Percentiles rank a stretch among this genome's conserved stretches.
phyloP scores from a whole-genome alignment of 2,329 filamentous ascomycete species.

The Colletotrichum lupini region DNA sequence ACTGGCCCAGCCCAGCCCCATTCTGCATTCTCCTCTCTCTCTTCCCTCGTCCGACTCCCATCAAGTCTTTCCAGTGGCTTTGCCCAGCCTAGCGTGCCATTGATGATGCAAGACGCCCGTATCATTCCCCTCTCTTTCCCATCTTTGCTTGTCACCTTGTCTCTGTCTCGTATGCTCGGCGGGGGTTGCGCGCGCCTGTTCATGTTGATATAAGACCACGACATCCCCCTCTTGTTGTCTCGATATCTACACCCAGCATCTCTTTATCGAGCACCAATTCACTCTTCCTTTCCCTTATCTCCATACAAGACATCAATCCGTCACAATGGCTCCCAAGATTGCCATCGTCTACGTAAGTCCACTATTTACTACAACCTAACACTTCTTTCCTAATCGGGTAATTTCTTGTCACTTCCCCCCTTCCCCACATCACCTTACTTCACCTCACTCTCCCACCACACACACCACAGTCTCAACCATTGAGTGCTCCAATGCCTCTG shows the following conservation, averaged over 20 bases:
- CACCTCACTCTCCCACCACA: background rate
- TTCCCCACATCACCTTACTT: background rate
- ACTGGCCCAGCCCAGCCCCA: background rate
- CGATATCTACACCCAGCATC: background rate
- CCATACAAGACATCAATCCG: conserved; percentile 31
- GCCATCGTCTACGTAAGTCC: conserved; percentile 86
- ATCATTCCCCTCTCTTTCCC: background rate
- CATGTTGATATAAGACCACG: conserved; percentile 21
- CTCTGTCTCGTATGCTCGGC: background rate
- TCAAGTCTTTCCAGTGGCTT: background rate
- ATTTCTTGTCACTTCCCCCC: conserved; percentile 7
- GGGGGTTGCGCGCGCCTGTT: background rate
- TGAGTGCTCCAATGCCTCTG: background rate
- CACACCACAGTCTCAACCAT: background rate
- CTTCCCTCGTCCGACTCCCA: background rate
- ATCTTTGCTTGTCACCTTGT: background rate
- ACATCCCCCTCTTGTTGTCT: background rate
- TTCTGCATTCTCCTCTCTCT: background rate
- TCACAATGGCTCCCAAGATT: conserved; percentile 87
- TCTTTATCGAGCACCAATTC: background rate
- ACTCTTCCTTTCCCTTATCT: background rate
- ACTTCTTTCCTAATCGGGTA: conserved; percentile 29
- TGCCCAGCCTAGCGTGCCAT: conserved; percentile 6
- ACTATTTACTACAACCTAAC: background rate
- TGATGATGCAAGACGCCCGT: conserved; percentile 22